Base-by-base conservation (phyloP, 2,329 filamentous ascomycete genomes). In the Colletotrichum lindemuthianum region DNA sequence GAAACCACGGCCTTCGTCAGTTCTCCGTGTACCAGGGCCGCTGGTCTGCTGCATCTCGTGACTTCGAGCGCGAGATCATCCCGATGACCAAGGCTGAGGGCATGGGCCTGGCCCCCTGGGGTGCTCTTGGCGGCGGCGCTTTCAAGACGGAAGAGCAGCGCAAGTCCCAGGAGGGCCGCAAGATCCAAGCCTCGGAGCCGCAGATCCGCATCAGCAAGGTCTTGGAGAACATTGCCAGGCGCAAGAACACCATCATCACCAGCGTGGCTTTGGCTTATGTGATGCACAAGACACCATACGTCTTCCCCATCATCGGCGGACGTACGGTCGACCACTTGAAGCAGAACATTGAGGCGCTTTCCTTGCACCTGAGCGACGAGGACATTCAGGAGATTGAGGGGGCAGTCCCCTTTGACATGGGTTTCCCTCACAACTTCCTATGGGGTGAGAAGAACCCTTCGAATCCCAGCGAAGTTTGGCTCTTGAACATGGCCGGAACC, bases 221-320 rank as follows among this genome's bases (percentile, higher is more conserved):
- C 11, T 74, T 85, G 39, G 80, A 84, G 81, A 81, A 74, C 34
- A 82, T 91, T 49, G 81, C 82, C 50, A 68, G 70, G 32, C 76
- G 77, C 64, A 81, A 81, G 68, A 73, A 74, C 66, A 81, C 78
- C 2, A 69, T 74, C 56, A 76, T 83, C 67, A 83, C 81, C 13
- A 81, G 79, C 66, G 74, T 85, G 60, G 90, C 91, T 8, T 76
- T 93, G 32, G 90, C 91, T 2, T 93, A 93, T 71, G 87, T 93
- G 12, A 84, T 91, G 82, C 84, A 87, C 68, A 92, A 93, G 77
- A 80, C 88, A 1, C 86, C 89, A 0, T 87, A 92, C 70, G 88
- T 93, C 11, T 92, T 92, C 72, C 91, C 91, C 1, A 87, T 93
- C 44, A 81, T 92, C 5, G 90, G 91, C 10, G 88, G 89, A 0